These are phyloP conservation scores for Arthrobotrys pseudoclavata DNA, from an alignment of 2,329 filamentous ascomycete genomes.

Conservation along the genomic window DNA sequence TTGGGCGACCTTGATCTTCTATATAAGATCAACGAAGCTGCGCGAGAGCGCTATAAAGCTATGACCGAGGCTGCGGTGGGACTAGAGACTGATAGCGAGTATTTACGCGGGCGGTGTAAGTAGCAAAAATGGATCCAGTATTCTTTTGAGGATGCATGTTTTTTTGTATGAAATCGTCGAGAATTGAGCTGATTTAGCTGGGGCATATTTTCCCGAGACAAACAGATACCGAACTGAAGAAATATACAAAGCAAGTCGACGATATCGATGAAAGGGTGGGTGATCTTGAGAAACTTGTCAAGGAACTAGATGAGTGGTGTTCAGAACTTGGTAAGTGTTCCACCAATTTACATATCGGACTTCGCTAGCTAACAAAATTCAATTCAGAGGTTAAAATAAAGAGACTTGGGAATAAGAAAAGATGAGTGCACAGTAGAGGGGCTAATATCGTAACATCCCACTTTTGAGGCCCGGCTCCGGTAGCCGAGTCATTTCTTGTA, in stretches of 20 bases:
- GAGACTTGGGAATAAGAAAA: conserved; percentile 41
- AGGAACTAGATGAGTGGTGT: conserved; percentile 63
- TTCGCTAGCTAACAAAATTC: neutral
- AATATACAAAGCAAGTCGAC: conserved; percentile 63
- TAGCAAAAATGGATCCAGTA: neutral
- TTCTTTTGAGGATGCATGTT: neutral
- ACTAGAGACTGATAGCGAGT: conserved; percentile 62
- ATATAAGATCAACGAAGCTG: conserved; percentile 62
- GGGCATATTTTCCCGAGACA: neutral
- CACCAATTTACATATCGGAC: neutral
- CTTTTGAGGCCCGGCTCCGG: neutral
- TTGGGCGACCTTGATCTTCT: conserved; percentile 63
- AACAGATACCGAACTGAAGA: conserved; percentile 63
- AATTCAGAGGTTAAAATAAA: conserved; percentile 56
- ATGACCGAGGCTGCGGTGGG: conserved; percentile 63
- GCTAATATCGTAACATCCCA: neutral
- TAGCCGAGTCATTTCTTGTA: neutral
- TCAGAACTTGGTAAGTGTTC: conserved; percentile 62
- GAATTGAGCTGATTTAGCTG: neutral
- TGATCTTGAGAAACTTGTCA: conserved; percentile 63
- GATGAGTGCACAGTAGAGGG: conserved; percentile 11
- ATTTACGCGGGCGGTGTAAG: conserved; percentile 62
- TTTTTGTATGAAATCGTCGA: neutral
- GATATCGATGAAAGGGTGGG: conserved; percentile 62
- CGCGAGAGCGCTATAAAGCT: conserved; percentile 62